Percentiles rank a stretch among this genome's conserved stretches.
Conservation (phyloP, 208 protist genomes). For the Leishmania amazonensis region DNA sequence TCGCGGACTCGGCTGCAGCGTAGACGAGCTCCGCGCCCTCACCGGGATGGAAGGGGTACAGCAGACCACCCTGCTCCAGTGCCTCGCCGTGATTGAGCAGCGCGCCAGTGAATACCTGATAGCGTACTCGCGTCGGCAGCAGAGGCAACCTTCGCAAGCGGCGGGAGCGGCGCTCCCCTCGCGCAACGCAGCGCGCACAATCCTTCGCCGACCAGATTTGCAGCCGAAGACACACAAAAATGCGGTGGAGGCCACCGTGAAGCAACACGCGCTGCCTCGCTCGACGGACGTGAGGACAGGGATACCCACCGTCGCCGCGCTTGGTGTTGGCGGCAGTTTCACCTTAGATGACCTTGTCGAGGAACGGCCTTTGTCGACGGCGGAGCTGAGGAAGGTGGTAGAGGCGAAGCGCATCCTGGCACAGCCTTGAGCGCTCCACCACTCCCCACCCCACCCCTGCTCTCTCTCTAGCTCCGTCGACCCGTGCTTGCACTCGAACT, state of each 20-base stretch:
- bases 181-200: conserved; percentile 33
- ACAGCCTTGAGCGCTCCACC: background rate
- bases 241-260: conserved; percentile 7
- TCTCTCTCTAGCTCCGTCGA: background rate
- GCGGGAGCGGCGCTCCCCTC: background rate
- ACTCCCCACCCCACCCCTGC: background rate
- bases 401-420: conserved; percentile 14
- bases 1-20: conserved; percentile 48
- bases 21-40: conserved; percentile 18
- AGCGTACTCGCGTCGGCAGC: conserved; percentile 33
- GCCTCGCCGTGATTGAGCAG: conserved; percentile 72
- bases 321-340: background rate
- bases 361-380: conserved; percentile 23
- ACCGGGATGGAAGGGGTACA: conserved; percentile 40
- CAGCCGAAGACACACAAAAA: conserved; percentile 11
- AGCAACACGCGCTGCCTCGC: conserved; percentile 32
- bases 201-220: conserved; percentile 50
- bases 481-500: background rate
- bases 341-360: conserved; percentile 27
- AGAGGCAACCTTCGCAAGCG: background rate
- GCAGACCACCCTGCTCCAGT: conserved; percentile 31
- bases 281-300: conserved; percentile 29
- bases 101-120: conserved; percentile 79
- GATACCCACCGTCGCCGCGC: background rate
- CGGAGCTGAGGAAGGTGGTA: conserved; percentile 28